Conservation (phyloP, 495 filamentous ascomycete genomes). For the Aspergillus ellipticus region DNA sequence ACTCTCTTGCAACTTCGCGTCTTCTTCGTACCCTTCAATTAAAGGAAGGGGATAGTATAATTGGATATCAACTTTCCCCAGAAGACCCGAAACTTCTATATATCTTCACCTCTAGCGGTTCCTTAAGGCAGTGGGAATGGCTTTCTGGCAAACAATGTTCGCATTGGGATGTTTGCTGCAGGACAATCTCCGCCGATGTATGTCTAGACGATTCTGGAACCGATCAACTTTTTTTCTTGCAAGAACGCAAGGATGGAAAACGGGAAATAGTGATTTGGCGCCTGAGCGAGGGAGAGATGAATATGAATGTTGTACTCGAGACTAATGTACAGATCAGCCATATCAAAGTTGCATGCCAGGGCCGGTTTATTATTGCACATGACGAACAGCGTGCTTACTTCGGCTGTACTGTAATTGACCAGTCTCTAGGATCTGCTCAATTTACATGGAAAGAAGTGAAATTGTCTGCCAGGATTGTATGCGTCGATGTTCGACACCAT, state of each 20-base stretch:
- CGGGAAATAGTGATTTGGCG: slow-evolving; percentile 26
- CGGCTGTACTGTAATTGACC: slow-evolving; percentile 22
- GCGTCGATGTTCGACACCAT: slow-evolving; percentile 29
- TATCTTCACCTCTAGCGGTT: slow-evolving; percentile 63
- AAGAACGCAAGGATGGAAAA: slow-evolving; percentile 30
- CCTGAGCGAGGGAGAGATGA: slow-evolving; percentile 21
- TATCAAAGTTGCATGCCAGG: slow-evolving; percentile 30
- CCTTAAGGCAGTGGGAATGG: slow-evolving; percentile 76
- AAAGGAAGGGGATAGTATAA: slow-evolving; percentile 32
- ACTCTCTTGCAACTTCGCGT: slow-evolving; percentile 75
- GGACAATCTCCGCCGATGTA: slow-evolving; percentile 23
- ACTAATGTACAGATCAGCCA: slow-evolving; percentile 28
- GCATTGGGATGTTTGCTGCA: slow-evolving; percentile 40
- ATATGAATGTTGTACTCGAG: slow-evolving; percentile 24
- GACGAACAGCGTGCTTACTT: slow-evolving; percentile 32
- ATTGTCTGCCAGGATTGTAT: slow-evolving; percentile 31
- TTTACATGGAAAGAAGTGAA: slow-evolving; percentile 53
- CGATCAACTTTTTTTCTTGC: slow-evolving; percentile 14
- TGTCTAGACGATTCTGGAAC: slow-evolving; percentile 7
- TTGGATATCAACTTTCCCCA: slow-evolving; percentile 58
- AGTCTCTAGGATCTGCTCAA: slow-evolving; percentile 19
- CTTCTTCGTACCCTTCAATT: slow-evolving; percentile 58
- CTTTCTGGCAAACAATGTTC: slow-evolving; percentile 48
- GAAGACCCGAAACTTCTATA: slow-evolving; percentile 57
- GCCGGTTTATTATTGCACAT: slow-evolving; percentile 35